Conservation (phyloP, 495 filamentous ascomycete genomes). For the Penicillium cataractarum region DNA sequence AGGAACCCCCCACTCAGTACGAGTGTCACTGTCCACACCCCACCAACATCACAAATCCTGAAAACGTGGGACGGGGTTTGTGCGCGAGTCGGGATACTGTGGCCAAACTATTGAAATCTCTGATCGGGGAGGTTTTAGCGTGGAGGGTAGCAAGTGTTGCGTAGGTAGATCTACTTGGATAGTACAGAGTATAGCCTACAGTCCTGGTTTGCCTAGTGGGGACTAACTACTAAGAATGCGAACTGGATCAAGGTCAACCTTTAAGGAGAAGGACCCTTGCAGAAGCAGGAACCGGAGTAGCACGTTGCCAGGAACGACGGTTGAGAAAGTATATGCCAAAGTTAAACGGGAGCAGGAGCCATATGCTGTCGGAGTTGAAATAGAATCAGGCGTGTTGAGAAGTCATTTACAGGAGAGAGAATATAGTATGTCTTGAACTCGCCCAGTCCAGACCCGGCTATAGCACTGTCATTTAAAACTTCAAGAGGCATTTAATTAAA, state of each 20-base stretch:
- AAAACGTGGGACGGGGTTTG: constrained; percentile 4
- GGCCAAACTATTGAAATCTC: not conserved
- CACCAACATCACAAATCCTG: constrained; percentile 5
- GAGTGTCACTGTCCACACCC: not conserved
- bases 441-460: not conserved
- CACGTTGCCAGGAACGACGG: not conserved
- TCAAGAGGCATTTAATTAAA: constrained; percentile 2
- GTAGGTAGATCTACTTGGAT: not conserved
- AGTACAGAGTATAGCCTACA: not conserved
- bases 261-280: not conserved
- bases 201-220: not conserved
- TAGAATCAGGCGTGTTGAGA: no score
- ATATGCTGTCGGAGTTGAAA: not conserved
- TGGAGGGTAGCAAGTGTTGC: not conserved
- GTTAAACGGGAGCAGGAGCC: not conserved
- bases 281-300: not conserved
- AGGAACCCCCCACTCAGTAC: not conserved
- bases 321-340: not conserved
- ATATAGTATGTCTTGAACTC: no score
- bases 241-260: not conserved
- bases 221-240: not conserved
- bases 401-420: no score
- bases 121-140: no score
- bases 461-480: not conserved
- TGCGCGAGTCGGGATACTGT: not conserved